Evolutionary conservation across 352 stramenopile genomes (phyloP).

Genomic region (Globisporangium paroecandrum): DNA sequence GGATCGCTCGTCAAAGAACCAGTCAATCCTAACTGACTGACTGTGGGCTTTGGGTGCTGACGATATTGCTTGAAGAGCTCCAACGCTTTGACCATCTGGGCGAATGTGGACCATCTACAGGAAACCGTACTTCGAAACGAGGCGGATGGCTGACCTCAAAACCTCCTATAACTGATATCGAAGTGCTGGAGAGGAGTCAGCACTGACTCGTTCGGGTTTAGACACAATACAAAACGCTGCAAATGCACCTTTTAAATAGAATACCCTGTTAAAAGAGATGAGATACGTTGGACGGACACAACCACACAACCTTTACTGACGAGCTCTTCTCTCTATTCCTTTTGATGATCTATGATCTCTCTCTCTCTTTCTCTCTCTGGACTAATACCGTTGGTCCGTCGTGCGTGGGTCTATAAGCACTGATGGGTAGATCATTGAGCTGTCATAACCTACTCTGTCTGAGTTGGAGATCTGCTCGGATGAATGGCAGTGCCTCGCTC

Average conservation of each 20-base stretch:
- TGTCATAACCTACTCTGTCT: too few species aligned
- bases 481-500: neutral
- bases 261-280: neutral
- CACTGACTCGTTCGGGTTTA: neutral
- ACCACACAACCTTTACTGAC: neutral
- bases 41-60: too few species aligned
- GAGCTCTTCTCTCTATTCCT: neutral
- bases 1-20: neutral
- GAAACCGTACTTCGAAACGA: neutral
- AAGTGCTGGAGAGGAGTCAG: neutral
- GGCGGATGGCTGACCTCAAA: neutral
- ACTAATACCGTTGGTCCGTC: neutral
- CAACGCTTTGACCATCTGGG: neutral
- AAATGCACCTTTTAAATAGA: neutral
- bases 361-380: neutral
- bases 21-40: too few species aligned
- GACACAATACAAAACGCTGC: too few species aligned
- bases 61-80: neutral
- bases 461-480: neutral
- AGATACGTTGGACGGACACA: neutral
- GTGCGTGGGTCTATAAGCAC: neutral
- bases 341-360: neutral
- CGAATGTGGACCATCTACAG: constrained; percentile 1
- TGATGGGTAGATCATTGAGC: too few species aligned
- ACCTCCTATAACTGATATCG: neutral